These are phyloP conservation scores for Salix exigua DNA, from an alignment of 345 rosid genomes.

Conservation along the genomic window DNA sequence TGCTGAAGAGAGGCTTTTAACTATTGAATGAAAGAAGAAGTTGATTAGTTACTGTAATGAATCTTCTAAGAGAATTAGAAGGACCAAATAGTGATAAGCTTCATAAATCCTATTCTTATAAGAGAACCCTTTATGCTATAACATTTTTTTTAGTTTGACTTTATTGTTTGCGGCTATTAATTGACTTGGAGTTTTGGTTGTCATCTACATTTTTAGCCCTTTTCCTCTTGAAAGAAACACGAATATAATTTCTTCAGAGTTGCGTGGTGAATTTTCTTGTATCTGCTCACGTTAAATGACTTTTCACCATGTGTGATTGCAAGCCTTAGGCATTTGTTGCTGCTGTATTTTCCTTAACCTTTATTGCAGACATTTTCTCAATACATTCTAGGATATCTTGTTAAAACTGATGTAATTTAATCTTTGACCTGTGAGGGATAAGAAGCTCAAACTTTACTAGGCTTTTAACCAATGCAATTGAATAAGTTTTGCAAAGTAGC, in stretches of 20 bases:
- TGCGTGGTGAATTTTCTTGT: neutral
- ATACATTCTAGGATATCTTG: too few relatives aligned
- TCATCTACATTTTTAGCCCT: neutral
- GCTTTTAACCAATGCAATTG: neutral
- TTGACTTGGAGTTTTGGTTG: neutral
- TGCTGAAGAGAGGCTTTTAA: too few relatives aligned
- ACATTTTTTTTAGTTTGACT: too few relatives aligned
- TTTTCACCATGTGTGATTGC: neutral
- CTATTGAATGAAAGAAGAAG: too few relatives aligned
- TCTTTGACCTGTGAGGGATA: neutral
- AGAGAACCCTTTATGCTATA: neutral
- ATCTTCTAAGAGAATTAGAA: neutral
- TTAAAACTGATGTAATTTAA: too few relatives aligned
- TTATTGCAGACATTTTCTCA: too few relatives aligned
- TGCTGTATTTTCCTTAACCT: neutral
- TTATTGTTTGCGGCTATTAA: neutral
- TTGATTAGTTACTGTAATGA: neutral
- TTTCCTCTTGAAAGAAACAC: neutral
- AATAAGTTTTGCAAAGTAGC: neutral
- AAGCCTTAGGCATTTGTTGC: neutral
- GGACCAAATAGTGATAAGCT: neutral
- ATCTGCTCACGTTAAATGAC: neutral
- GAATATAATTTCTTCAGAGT: neutral
- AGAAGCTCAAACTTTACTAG: neutral
- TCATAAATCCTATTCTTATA: neutral